Base-by-base conservation (phyloP, 2,329 filamentous ascomycete species). In the Colletotrichum abscissum region DNA sequence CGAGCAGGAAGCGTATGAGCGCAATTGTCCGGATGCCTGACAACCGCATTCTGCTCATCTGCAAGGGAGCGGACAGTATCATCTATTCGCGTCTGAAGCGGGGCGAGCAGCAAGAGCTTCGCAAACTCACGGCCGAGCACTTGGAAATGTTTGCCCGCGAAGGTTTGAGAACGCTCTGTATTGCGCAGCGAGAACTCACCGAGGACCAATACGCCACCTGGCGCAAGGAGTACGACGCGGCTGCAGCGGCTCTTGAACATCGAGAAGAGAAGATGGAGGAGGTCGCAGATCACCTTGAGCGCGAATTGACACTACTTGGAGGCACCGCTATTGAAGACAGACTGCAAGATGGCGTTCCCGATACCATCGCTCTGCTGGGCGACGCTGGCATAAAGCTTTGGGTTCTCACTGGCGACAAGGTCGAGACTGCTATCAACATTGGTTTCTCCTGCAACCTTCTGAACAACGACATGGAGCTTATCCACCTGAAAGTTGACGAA, bases 351-450 rank as follows among this genome's bases (percentile, higher is more conserved):
- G 97, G 96, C 72, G 97, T 99, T 4, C 97, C 97, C 7, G 97
- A 98, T 80, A 96, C 97, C 0, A 99, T 99, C 78, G 94, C 93
- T 63, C 86, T 99, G 57, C 91, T 99, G 65, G 96, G 93, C 35
- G 91, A 95, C 79, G 97, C 97, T 67, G 97, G 97, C 81, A 98
- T 99, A 84, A 99, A 99, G 84, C 90, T 99, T 8, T 99, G 97
- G 97, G 97, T 99, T 67, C 86, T 99, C 76, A 99, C 97, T 19
- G 97, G 97, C 75, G 97, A 99, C 88, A 99, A 98, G 84, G 96
- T 98, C 38, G 97, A 99, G 84, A 99, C 97, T 28, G 97, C 97
- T 71, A 99, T 99, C 91, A 99, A 99, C 85, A 99, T 99, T 80
- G 97, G 97, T 2, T 99, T 98, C 84, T 99, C 97, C 12, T 99